A percentile compares a stretch with the other conserved stretches of the same genome.
These are phyloP conservation scores for Trichosanthes cucumerina DNA, from an alignment of 306 rosid species.

Conservation along the genomic window DNA sequence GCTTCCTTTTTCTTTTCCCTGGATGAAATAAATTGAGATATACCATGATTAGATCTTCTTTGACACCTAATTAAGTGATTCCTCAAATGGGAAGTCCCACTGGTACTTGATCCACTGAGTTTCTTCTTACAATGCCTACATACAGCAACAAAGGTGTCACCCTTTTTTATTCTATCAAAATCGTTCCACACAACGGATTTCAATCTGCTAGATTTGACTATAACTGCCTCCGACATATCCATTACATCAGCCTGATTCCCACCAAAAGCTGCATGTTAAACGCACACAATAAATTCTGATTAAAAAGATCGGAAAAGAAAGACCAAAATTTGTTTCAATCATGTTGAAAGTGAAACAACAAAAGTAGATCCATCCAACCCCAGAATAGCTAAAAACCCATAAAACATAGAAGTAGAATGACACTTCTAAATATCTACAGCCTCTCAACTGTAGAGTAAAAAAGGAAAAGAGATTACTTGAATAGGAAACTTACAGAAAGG, in stretches of 20 bases:
- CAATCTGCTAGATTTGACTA: constrained; percentile 77
- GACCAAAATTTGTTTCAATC: not conserved
- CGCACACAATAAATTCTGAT: not conserved
- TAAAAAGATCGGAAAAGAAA: not conserved
- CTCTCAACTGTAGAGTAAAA: not conserved
- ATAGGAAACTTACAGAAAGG: not conserved
- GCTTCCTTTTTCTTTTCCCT: constrained; percentile 89
- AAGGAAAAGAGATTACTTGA: not conserved
- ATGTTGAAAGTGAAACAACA: not conserved
- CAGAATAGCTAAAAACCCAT: not conserved
- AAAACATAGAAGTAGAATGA: not conserved
- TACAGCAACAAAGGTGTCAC: constrained; percentile 79
- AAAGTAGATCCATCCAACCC: not conserved
- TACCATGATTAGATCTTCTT: constrained; percentile 62
- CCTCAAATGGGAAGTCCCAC: constrained; percentile 98
- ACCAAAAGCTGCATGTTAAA: constrained; percentile 24
- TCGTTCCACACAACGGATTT: constrained; percentile 98
- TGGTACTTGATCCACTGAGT: constrained; percentile 94
- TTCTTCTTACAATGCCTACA: constrained; percentile 97
- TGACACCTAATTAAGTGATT: constrained; percentile 94
- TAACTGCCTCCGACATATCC: constrained; percentile 90
- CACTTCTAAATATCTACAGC: not conserved
- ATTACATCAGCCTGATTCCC: constrained; percentile 41
- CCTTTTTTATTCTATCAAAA: constrained; percentile 90
- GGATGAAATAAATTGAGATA: constrained; percentile 45